Percentiles rank a stretch among this genome's conserved stretches.
Conservation (phyloP, 2,329 filamentous ascomycete genomes). For the Hypoxylon sp. region DNA sequence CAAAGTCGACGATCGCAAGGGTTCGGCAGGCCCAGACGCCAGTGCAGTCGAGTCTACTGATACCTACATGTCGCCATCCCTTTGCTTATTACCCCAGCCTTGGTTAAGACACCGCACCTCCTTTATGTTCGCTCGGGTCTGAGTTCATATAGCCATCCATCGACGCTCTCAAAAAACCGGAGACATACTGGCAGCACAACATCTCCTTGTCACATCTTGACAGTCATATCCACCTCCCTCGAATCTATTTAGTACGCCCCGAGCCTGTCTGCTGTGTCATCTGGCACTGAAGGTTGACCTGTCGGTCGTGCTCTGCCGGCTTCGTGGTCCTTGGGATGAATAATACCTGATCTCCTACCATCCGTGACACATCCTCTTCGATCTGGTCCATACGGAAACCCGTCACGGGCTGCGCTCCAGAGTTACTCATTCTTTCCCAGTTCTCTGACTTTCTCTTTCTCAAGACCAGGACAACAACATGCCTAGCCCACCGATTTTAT, state of each 20-base stretch:
- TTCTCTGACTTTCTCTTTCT: neutral
- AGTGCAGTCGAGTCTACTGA: constrained; percentile 23
- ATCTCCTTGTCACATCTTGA: constrained; percentile 21
- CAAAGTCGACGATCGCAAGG: constrained; percentile 26
- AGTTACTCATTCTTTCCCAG: constrained; percentile 3
- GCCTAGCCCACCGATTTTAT: neutral
- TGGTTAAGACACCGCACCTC: constrained; percentile 36
- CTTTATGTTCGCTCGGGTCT: constrained; percentile 20
- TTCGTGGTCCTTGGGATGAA: constrained; percentile 32
- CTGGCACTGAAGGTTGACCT: constrained; percentile 28
- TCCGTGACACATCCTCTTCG: constrained; percentile 29
- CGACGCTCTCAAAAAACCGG: constrained; percentile 27
- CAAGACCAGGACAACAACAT: neutral
- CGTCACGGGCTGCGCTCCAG: constrained; percentile 15
- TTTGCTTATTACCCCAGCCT: constrained; percentile 28
- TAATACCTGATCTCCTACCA: constrained; percentile 31
- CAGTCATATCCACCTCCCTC: constrained; percentile 15
- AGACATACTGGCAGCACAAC: constrained; percentile 28
- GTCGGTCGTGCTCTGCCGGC: constrained; percentile 36
- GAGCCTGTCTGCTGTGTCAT: constrained; percentile 30
- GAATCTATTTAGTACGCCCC: constrained; percentile 24
- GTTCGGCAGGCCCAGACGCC: constrained; percentile 37
- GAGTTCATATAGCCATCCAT: constrained; percentile 27
- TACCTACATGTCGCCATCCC: constrained; percentile 24
- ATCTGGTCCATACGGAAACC: constrained; percentile 15